A percentile compares a stretch with the other conserved stretches of the same genome.
Evolutionary conservation across 1,284 basidiomycete species (phyloP).

Genomic region (Austroboletus novae-zelandiae): DNA sequence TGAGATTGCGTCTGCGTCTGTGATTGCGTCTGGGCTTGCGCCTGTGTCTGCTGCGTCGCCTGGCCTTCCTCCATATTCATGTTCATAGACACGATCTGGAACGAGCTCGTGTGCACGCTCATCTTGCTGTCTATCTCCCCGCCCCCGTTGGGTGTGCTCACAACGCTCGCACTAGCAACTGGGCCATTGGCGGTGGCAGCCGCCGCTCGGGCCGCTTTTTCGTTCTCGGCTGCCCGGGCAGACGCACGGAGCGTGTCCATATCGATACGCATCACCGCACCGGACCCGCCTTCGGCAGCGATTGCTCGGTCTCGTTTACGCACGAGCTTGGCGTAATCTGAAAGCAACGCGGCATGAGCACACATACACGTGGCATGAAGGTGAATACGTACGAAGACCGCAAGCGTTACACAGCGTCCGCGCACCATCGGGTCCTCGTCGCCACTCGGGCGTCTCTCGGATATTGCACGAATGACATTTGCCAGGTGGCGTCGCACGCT

Average conservation of each 20-base stretch:
- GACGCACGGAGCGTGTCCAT: slow-evolving; percentile 72
- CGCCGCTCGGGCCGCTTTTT: slow-evolving; percentile 26
- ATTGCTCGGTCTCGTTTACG: slow-evolving; percentile 65
- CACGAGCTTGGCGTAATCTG: slow-evolving; percentile 77
- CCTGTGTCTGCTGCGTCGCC: slow-evolving; percentile 8
- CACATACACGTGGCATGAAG: background rate
- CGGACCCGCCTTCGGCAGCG: slow-evolving; percentile 45
- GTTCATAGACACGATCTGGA: slow-evolving; percentile 40
- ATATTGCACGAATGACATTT: slow-evolving; percentile 84
- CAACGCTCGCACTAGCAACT: background rate
- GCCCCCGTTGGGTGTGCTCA: slow-evolving; percentile 4
- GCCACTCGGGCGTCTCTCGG: slow-evolving; percentile 81
- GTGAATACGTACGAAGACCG: slow-evolving; percentile 63
- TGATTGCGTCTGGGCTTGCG: slow-evolving; percentile 8
- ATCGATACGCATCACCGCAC: slow-evolving; percentile 53
- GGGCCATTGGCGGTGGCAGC: slow-evolving; percentile 11
- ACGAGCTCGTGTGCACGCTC: slow-evolving; percentile 49
- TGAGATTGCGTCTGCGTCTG: too few relatives aligned
- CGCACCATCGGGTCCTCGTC: slow-evolving; percentile 76
- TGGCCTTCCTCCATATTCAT: slow-evolving; percentile 23
- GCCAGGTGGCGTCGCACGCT: slow-evolving; percentile 79
- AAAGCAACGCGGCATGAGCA: background rate
- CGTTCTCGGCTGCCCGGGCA: slow-evolving; percentile 53
- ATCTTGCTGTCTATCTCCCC: slow-evolving; percentile 36
- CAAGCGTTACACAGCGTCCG: slow-evolving; percentile 80